Percentiles rank a stretch among this genome's conserved stretches.
Evolutionary conservation across 2,329 filamentous ascomycete genomes (phyloP).

Genomic region (Zarea fungicola): DNA sequence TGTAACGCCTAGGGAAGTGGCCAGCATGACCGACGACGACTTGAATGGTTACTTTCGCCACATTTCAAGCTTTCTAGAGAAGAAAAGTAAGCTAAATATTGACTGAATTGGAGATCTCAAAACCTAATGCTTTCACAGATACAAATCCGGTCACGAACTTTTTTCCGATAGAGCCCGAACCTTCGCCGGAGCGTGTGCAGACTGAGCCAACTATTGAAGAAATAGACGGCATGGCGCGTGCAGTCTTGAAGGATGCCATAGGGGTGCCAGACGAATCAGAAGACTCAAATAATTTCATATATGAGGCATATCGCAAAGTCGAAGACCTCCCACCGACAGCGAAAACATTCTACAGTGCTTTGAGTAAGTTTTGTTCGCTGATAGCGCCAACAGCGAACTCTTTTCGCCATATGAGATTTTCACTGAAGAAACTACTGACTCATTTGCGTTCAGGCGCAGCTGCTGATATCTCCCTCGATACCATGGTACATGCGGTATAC

Average conservation of each 20-base stretch:
- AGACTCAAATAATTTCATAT: slow-evolving; percentile 13
- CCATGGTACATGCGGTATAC: slow-evolving; percentile 32
- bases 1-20: slow-evolving; percentile 57
- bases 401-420: too few relatives aligned
- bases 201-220: slow-evolving; percentile 23
- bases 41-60: slow-evolving; percentile 60
- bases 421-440: slow-evolving; percentile 13
- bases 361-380: slow-evolving; percentile 22
- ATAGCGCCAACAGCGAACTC: too few relatives aligned
- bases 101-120: slow-evolving; percentile 1
- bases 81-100: slow-evolving; percentile 27
- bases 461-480: slow-evolving; percentile 30
- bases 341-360: slow-evolving; percentile 27
- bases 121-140: slow-evolving; percentile 16
- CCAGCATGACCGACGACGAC: slow-evolving; percentile 53
- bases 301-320: slow-evolving; percentile 27
- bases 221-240: slow-evolving; percentile 19
- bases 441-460: slow-evolving; percentile 21
- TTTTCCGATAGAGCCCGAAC: slow-evolving; percentile 28
- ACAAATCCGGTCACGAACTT: slow-evolving; percentile 27
- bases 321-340: slow-evolving; percentile 28
- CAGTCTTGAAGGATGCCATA: slow-evolving; percentile 18
- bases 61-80: slow-evolving; percentile 28
- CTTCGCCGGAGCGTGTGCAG: slow-evolving; percentile 13
- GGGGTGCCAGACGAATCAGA: slow-evolving; percentile 2